phyloP scores from a whole-genome alignment of 2,329 filamentous ascomycete species.

The Pseudogymnoascus sp. region DNA sequence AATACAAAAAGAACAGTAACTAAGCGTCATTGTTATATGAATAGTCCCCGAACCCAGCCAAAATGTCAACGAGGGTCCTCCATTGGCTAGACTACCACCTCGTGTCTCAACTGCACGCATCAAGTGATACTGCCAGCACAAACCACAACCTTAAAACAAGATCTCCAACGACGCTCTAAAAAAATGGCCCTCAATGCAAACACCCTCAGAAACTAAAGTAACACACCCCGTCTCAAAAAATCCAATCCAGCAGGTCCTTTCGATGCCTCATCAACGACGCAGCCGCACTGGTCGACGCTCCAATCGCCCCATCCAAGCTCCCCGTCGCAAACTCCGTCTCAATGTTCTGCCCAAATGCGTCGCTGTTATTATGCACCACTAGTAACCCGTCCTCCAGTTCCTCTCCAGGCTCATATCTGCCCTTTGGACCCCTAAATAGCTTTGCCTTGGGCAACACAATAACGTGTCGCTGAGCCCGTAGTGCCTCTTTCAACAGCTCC shows the following conservation, averaged over 20 bases:
- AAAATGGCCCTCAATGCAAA: background rate
- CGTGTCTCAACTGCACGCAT: background rate
- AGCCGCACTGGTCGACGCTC: slow-evolving; percentile 20
- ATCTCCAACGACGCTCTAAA: background rate
- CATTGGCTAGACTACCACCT: background rate
- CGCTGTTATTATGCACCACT: slow-evolving; percentile 25
- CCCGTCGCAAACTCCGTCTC: slow-evolving; percentile 20
- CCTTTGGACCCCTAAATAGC: slow-evolving; percentile 16
- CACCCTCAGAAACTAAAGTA: background rate
- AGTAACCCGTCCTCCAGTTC: slow-evolving; percentile 16
- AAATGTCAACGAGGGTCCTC: background rate
- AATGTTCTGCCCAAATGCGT: slow-evolving; percentile 26
- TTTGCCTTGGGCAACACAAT: slow-evolving; percentile 15
- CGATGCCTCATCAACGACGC: slow-evolving; percentile 20
- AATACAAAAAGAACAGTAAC: background rate
- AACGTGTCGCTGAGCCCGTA: slow-evolving; percentile 16
- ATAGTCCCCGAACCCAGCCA: background rate
- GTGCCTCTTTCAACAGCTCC: slow-evolving; percentile 12
- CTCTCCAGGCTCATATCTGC: slow-evolving; percentile 4
- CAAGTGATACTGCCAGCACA: background rate
- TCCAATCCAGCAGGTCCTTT: slow-evolving; percentile 19
- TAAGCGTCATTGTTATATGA: background rate
- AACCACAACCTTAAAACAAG: background rate
- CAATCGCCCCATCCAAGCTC: slow-evolving; percentile 25
- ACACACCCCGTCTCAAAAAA: slow-evolving; percentile 11